These are phyloP conservation scores for Paraconiothyrium brasiliense DNA, from an alignment of 2,329 filamentous ascomycete genomes.

Conservation along the genomic window DNA sequence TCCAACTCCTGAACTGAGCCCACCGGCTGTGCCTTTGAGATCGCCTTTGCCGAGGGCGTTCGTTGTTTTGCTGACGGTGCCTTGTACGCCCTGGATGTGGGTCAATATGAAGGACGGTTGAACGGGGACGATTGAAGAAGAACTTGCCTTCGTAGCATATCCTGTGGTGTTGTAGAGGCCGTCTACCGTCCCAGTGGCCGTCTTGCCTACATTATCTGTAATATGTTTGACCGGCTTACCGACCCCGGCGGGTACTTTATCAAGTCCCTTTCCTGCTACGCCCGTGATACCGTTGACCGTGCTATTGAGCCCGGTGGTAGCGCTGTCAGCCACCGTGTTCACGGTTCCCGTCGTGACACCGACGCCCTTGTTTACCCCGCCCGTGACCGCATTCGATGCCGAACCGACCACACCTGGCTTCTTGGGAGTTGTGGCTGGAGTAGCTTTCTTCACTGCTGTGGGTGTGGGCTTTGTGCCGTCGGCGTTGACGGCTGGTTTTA, in stretches of 20 bases:
- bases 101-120: not conserved
- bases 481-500: conserved; percentile 26
- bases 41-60: conserved; percentile 55
- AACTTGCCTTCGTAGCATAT: conserved; percentile 43
- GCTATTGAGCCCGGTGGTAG: conserved; percentile 47
- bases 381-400: conserved; percentile 45
- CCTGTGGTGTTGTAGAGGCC: conserved; percentile 54
- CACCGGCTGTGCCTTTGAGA: conserved; percentile 49
- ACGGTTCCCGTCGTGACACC: conserved; percentile 45
- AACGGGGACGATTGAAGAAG: too few species aligned
- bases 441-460: conserved; percentile 30
- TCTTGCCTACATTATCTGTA: conserved; percentile 54
- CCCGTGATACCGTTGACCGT: conserved; percentile 51
- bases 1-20: conserved; percentile 50
- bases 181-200: conserved; percentile 50
- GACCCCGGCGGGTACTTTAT: conserved; percentile 44
- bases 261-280: conserved; percentile 48
- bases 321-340: conserved; percentile 50
- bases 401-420: conserved; percentile 48
- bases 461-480: conserved; percentile 40
- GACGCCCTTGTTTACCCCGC: conserved; percentile 49
- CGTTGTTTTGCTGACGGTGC: conserved; percentile 56
- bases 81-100: conserved; percentile 44
- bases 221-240: conserved; percentile 52
- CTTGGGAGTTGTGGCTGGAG: conserved; percentile 41